Percentiles rank a stretch among this genome's conserved stretches.
phyloP scores from a whole-genome alignment of 208 protist species.

The Plasmodiophora brassicae region DNA sequence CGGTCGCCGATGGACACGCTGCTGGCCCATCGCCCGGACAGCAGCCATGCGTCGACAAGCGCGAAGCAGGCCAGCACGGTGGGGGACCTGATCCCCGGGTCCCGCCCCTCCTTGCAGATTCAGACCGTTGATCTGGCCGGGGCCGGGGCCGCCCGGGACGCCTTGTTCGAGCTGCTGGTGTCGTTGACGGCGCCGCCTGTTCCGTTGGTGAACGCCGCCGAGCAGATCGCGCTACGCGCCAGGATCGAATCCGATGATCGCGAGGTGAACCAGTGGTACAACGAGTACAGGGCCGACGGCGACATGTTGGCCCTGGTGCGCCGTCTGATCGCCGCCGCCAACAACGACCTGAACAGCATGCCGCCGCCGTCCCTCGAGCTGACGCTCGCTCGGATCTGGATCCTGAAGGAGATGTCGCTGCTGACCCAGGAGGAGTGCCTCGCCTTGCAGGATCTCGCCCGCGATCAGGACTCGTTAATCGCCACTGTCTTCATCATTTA shows the following conservation, averaged over 20 bases:
- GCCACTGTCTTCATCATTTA: not conserved
- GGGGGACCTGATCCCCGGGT: too few species aligned
- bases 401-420: slow-evolving; percentile 33
- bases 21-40: too few species aligned
- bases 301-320: not conserved
- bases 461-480: slow-evolving; percentile 27
- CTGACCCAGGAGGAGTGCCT: not conserved
- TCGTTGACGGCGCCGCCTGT: not conserved
- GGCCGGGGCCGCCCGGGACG: too few species aligned
- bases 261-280: not conserved
- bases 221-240: not conserved
- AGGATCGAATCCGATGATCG: not conserved
- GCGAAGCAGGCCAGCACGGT: too few species aligned
- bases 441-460: slow-evolving; percentile 13
- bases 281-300: not conserved
- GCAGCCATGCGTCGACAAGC: too few species aligned
- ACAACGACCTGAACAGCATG: not conserved
- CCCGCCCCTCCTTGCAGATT: too few species aligned
- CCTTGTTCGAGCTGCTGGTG: not conserved
- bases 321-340: not conserved
- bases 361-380: not conserved
- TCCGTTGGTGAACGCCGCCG: slow-evolving; percentile 16
- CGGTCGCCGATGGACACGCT: too few species aligned
- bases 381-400: slow-evolving; percentile 12
- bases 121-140: too few species aligned